Evolutionary conservation across 805 yeast species (phyloP), one percentile per base, ranked within the genome.

Genomic region (Saitoella complicata): DNA sequence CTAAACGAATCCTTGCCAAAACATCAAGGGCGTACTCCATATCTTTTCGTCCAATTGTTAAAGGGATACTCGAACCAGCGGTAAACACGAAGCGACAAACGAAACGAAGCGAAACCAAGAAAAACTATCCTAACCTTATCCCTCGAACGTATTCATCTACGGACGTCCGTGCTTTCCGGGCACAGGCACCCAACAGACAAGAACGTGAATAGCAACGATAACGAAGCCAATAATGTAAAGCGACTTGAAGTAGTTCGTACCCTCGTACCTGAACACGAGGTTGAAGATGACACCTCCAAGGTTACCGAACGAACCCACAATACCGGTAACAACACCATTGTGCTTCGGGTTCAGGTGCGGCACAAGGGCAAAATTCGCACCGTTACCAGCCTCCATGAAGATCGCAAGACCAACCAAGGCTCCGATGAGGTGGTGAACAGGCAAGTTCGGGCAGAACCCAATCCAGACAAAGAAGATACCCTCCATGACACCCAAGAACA

Each of bases 331-430:
- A 40, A 61, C 56, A 42, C 67, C 67, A 10, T 62, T 55, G 43
- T 58, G 64, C 38, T 54, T 55, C 29, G 60, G 61, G 44, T 61
- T 59, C 32, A 61, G 54, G 40, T 60, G 61, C 2, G 65, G 65
- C 8, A 63, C 67, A 7, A 59, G 49, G 0, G 64, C 53, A 49
- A 58, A 63, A 42, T 60, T 59, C 8, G 67, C 67, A 45, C 67
- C 67, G 42, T 63, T 62, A 13, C 59, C 66, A 58, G 62, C 62
- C 43, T 63, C 67, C 63, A 63, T 60, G 38, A 59, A 62, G 8
- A 58, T 42, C 13, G 55, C 51, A 61, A 61, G 53, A 21, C 62
- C 52, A 37, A 56, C 55, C 44, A 62, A 47, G 0, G 63, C 51
- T 1, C 51, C 62, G 38, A 63, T 57, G 12, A 62, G 49, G 1